These are phyloP conservation scores for Penicillium hesseltinei DNA, from an alignment of 2,329 filamentous ascomycete species.

Conservation along the genomic window DNA sequence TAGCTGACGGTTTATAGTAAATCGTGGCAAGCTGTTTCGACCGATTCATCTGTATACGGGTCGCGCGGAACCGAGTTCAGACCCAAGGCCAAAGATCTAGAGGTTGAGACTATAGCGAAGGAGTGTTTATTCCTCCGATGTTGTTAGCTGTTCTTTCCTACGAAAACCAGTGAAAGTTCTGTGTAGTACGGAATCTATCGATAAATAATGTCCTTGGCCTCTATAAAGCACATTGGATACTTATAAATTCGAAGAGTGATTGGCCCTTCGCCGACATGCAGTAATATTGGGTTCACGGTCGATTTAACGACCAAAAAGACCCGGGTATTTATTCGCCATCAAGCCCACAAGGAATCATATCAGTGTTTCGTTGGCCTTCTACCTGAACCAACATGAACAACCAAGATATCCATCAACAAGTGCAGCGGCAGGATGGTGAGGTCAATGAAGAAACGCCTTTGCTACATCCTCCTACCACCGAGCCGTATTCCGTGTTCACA, in stretches of 20 bases:
- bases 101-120: no score
- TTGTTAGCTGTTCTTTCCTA: not conserved
- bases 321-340: not conserved
- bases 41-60: slow-evolving; percentile 32
- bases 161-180: no score
- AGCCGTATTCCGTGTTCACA: slow-evolving; percentile 35
- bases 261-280: not conserved
- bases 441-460: slow-evolving; percentile 19
- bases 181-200: accelerated
- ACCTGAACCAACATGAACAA: not conserved
- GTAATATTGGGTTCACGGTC: not conserved
- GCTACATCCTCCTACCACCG: not conserved
- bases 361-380: not conserved
- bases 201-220: no score
- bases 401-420: not conserved
- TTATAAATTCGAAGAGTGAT: not conserved
- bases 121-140: accelerated
- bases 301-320: not conserved
- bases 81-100: slow-evolving; percentile 14
- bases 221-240: accelerated
- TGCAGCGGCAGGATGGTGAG: not conserved
- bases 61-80: slow-evolving; percentile 1
- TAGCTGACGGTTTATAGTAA: slow-evolving; percentile 20
- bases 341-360: not conserved
- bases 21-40: slow-evolving; percentile 30